Base-by-base conservation (phyloP, 2,329 filamentous ascomycete species). In the Epichloe scottii region DNA sequence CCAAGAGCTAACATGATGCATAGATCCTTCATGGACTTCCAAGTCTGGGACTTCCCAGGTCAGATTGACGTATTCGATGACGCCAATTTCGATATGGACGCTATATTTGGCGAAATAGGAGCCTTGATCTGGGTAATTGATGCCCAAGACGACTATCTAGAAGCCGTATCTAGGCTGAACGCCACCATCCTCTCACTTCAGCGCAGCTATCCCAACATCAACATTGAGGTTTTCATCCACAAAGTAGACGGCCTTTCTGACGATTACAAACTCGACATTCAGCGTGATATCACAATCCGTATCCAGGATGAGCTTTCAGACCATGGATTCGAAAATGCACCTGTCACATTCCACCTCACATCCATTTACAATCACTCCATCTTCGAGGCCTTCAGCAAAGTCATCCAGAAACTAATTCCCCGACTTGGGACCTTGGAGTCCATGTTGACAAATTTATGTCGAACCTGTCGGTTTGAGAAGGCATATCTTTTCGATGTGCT, bases 351-450 rank as follows among this genome's bases (percentile, higher is more conserved):
- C 70, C 91, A 98, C 66, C 82, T 95, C 52, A 98, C 93, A 14
- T 94, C 87, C 63, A 98, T 98, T 66, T 98, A 97, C 74, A 93
- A 98, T 67, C 91, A 96, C 70, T 94, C 87, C 61, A 95, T 95
- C 63, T 98, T 97, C 65, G 93, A 98, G 69, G 93, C 93, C 47
- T 96, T 98, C 66, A 91, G 85, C 72, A 96, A 96, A 68, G 91
- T 98, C 56, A 95, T 98, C 56, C 93, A 98, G 68, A 96, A 96
- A 67, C 79, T 98, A 33, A 91, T 98, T 48, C 91, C 93, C 0
- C 87, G 95, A 55, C 79, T 98, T 7, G 88, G 89, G 5, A 94
- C 90, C 26, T 81, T 98, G 51, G 93, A 98, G 69, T 86, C 89
- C 48, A 80, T 98, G 68, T 84, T 98, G 61, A 96, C 94, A 62